Percentiles rank a stretch among this genome's conserved stretches.
Conservation (phyloP, 164 flowering plant species). For the Vitis labrusca region DNA sequence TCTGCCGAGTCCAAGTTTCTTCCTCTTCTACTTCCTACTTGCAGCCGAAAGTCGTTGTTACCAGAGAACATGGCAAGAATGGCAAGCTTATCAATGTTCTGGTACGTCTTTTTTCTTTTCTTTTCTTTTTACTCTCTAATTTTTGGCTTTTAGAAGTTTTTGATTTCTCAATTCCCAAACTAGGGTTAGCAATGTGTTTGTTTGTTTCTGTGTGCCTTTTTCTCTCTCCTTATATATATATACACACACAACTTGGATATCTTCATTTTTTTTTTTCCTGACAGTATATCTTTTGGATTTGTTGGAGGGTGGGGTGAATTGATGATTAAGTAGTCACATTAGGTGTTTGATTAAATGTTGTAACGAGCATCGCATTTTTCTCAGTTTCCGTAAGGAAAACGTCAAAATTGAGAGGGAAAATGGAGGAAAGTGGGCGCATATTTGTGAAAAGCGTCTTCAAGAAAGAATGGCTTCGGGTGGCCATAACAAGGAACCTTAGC, state of each 20-base stretch:
- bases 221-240: too few relatives aligned
- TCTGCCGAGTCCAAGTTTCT: not conserved
- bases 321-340: not conserved
- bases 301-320: not conserved
- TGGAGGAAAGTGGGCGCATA: too few relatives aligned
- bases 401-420: too few relatives aligned
- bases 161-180: not conserved
- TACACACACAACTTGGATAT: not conserved
- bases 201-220: not conserved
- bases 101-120: constrained; percentile 34
- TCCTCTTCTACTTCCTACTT: constrained; percentile 16
- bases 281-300: not conserved
- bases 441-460: too few relatives aligned
- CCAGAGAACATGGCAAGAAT: constrained; percentile 91
- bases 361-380: constrained; percentile 1
- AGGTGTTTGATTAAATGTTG: constrained; percentile 22
- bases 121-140: not conserved
- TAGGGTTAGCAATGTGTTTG: not conserved
- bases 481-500: too few relatives aligned
- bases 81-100: constrained; percentile 75
- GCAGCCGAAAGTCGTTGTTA: constrained; percentile 74
- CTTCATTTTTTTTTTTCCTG: not conserved
- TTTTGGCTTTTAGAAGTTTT: not conserved
- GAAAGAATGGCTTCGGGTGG: too few relatives aligned
- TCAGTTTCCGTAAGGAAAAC: not conserved